phyloP scores from a whole-genome alignment of 2,329 filamentous ascomycete species.

The Cordyceps militaris region DNA sequence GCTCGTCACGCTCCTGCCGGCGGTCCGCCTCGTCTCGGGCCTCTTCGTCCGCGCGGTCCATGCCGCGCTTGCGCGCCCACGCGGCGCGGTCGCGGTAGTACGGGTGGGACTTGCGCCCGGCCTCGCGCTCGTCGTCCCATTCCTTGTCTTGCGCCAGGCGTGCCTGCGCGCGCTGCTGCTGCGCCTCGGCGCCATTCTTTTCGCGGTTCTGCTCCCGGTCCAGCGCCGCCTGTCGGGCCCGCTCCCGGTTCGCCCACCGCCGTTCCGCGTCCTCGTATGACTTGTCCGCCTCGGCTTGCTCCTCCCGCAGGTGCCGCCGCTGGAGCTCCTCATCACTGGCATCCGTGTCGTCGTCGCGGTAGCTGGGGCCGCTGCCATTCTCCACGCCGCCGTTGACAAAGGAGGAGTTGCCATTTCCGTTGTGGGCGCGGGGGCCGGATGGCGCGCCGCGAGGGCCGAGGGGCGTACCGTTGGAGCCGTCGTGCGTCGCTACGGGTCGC shows the following conservation, averaged over 20 bases:
- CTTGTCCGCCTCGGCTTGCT: conserved; percentile 70
- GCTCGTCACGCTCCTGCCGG: conserved; percentile 67
- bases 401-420: conserved; percentile 46
- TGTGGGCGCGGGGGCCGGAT: conserved; percentile 57
- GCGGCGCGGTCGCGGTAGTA: conserved; percentile 83
- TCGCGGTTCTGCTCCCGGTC: conserved; percentile 80
- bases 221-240: conserved; percentile 73
- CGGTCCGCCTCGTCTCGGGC: conserved; percentile 78
- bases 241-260: conserved; percentile 85
- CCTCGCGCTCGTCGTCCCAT: conserved; percentile 90
- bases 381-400: conserved; percentile 61
- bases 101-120: conserved; percentile 60
- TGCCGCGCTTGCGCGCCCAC: conserved; percentile 76
- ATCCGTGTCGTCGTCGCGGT: conserved; percentile 84
- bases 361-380: conserved; percentile 52
- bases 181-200: conserved; percentile 61
- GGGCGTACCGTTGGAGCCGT: conserved; percentile 47
- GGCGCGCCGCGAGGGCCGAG: conserved; percentile 49
- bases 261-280: conserved; percentile 78
- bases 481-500: conserved; percentile 62
- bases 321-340: conserved; percentile 84
- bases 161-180: conserved; percentile 60
- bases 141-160: conserved; percentile 56
- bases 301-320: conserved; percentile 61
- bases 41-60: conserved; percentile 66